Evolutionary conservation across 345 rosid genomes (phyloP), one percentile per base, ranked within the genome.

Genomic region (Raphanus raphanistrum): DNA sequence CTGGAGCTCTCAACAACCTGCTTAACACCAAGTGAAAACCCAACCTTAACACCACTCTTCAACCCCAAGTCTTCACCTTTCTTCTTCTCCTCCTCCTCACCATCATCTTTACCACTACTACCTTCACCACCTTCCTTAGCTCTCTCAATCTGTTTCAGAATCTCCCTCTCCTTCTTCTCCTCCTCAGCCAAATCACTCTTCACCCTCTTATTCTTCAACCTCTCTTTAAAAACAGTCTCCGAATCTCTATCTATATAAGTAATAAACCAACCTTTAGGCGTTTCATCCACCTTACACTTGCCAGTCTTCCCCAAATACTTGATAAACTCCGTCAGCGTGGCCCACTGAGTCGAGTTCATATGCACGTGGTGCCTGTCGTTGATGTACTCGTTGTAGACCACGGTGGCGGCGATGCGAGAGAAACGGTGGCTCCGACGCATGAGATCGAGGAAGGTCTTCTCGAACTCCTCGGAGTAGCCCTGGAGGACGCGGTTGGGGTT

Each of bases 181-280:
- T 95, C 99, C 66, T 95, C 98, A 9, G 74, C 97, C 78, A 92
- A 63, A 68, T 95, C 97, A 29, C 90, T 81, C 78, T 84, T 88
- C 0, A 89, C 75, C 59, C 99, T 86, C 86, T 95, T 95, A 50
- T 87, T 92, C 87, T 95, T 95, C 83, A 87, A 69, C 74, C 85
- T 92, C 75, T 95, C 99, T 76, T 91, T 92, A 50, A 95, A 90
- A 64, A 91, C 16, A 3, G 98, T 82, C 87, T 95, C 99, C 0
- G 92, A 87, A 55, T 95, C 99, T 36, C 93, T 80, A 72, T 95
- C 98, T 0, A 90, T 88, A 64, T 92, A 95, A 4, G 99, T 92
- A 60, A 92, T 95, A 63, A 95, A 95, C 99, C 98, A 95, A 6
- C 99, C 98, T 73, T 95, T 95, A 1, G 97, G 97, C 0, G 99